Base-by-base conservation (phyloP, 495 filamentous ascomycete genomes). In the Lepraria neglecta region DNA sequence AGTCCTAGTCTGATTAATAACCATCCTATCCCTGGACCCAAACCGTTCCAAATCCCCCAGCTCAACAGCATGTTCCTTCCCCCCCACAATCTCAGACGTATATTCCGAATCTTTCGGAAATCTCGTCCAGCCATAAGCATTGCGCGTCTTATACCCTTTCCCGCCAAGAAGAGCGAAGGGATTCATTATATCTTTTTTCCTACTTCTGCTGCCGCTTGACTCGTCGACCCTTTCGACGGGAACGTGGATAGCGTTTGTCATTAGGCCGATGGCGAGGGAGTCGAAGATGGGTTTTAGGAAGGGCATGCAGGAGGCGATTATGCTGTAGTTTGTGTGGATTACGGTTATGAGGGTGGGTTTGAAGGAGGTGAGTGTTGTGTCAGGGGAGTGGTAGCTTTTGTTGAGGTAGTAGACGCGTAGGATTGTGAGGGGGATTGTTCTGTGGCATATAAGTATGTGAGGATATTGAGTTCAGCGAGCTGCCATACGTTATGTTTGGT, bases 1-100 rank as follows among this genome's bases (percentile, higher is more conserved):
- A 28, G 56, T 58, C 40, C 19, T 47, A 4, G 56, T 58, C 31
- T 58, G 56, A 30, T 58, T 47, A 21, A 58, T 58, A 3, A 58
- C 43, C 56, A 58, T 58, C 6, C 24, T 11, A 19, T 58, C 43
- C 2, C 24, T 9, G 5, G 21, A 30, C 14, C 56, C 56, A 21
- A 31, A 58, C 30, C 42, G 14, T 47, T 58, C 56, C 3, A 58
- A 14, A 9, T 47, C n/a, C 43, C 9, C 10, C 9, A 58, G 40
- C 19, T 58, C 56, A 21, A 19, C 17, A 3, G 12, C 15, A 5
- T 54, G 3, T 17, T 21, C 17, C 6, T 53, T 35, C 1, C 50
- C 28, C 28, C 35, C 35, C 4, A 17, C 50, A 17, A n/a, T 33
- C 7, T 53, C 6, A 3, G 19, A 7, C 4, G 21, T 10, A 7